Conservation (phyloP, 148 eudicot species). For the Arbutus unedo region DNA sequence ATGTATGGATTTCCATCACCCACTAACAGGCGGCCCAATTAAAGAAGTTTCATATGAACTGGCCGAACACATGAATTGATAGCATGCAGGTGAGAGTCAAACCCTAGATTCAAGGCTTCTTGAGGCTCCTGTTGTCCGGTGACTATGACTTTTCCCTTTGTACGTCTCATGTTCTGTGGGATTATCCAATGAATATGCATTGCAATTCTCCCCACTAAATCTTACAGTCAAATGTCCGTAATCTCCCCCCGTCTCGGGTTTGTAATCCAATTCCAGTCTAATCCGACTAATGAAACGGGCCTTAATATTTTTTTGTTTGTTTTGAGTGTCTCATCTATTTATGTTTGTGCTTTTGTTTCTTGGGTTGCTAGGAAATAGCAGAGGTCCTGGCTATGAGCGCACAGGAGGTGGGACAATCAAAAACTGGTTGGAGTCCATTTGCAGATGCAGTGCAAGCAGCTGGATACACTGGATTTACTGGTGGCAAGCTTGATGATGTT, state of each 20-base stretch:
- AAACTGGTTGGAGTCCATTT: constrained; percentile 60
- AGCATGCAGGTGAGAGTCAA: too few species aligned
- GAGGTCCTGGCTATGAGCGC: constrained; percentile 53
- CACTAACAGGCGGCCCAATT: too few species aligned
- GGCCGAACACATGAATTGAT: too few species aligned
- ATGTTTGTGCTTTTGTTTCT: constrained; percentile 6
- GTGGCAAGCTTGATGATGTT: constrained; percentile 16
- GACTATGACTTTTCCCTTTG: background rate
- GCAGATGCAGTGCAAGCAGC: constrained; percentile 75
- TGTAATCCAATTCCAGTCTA: background rate
- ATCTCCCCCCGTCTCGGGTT: background rate
- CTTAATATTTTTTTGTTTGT: background rate
- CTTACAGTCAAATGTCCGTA: too few species aligned
- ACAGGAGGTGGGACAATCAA: constrained; percentile 63
- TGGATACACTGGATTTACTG: constrained; percentile 55
- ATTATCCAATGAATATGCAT: background rate
- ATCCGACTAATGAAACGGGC: background rate
- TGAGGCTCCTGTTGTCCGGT: too few species aligned
- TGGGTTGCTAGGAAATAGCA: constrained; percentile 55
- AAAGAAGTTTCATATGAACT: too few species aligned
- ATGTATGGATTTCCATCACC: too few species aligned
- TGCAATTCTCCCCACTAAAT: too few species aligned
- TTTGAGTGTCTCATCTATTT: background rate
- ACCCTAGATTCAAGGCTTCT: too few species aligned
- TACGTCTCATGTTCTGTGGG: background rate